phyloP scores from a whole-genome alignment of 768 basidiomycete genomes.

The button mushroom (Agaricus bisporus) region DNA sequence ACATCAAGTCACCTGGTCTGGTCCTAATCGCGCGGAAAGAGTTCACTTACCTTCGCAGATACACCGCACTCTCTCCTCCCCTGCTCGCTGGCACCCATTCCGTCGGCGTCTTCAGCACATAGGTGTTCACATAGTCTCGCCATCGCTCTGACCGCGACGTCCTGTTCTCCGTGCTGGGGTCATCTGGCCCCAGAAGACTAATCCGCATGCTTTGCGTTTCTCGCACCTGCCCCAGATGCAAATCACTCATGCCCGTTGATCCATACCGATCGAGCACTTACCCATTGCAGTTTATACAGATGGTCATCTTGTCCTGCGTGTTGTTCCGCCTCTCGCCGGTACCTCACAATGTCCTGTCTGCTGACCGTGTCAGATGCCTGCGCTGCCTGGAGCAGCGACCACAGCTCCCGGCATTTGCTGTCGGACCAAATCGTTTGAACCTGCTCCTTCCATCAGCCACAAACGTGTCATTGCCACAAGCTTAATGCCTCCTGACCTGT shows the following conservation, averaged over 20 bases:
- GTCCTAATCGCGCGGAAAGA: constrained; percentile 17
- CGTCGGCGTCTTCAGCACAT: constrained; percentile 62
- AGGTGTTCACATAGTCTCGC: constrained; percentile 71
- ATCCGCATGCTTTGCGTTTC: constrained; percentile 51
- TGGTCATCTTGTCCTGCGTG: constrained; percentile 72
- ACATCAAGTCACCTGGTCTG: constrained; percentile 19
- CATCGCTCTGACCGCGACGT: constrained; percentile 37
- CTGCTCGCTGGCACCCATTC: constrained; percentile 55
- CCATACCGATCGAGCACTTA: constrained; percentile 29
- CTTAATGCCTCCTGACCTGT: constrained; percentile 51
- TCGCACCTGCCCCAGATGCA: constrained; percentile 37
- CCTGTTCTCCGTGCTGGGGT: constrained; percentile 30
- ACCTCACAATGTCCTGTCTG: constrained; percentile 65
- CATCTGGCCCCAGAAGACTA: constrained; percentile 53
- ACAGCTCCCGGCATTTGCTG: constrained; percentile 80
- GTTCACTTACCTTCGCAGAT: constrained; percentile 51
- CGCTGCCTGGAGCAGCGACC: constrained; percentile 64
- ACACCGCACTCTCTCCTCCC: constrained; percentile 34
- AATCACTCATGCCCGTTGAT: constrained; percentile 13
- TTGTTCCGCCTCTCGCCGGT: constrained; percentile 74
- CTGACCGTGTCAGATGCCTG: constrained; percentile 47
- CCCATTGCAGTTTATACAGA: constrained; percentile 78
- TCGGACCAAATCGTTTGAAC: constrained; percentile 85
- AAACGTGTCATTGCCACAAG: background rate
- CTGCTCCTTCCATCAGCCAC: constrained; percentile 30